Evolutionary conservation across 305 asterid genomes (phyloP), one percentile per base, ranked within the genome.

Genomic region (Euphrasia arctica): DNA sequence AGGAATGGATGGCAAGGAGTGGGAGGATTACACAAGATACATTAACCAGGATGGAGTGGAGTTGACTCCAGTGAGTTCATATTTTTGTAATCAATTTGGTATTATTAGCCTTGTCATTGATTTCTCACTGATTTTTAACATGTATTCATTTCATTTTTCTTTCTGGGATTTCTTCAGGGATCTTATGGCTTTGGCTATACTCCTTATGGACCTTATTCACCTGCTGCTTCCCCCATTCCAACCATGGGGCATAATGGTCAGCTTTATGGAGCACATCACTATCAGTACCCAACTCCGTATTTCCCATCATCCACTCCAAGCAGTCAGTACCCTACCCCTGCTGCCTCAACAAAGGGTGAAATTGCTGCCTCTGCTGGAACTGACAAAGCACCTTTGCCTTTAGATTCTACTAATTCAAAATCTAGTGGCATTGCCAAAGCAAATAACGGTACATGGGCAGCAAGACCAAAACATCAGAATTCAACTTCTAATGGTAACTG

Each of bases 211-310:
- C 92, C 92, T 2, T 87, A 87, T 71, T 83, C 89, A 4, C 88
- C 92, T 11, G 87, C 85, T 60, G 74, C 81, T 36, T 77, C 89
- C 11, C 89, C 90, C 2, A 81, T 81, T 29, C 87, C 93, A 5
- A 81, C 87, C 1, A 9, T 85, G 59, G 92, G 83, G 15, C 90
- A 79, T 54, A 93, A 85, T 74, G 90, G 93, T 11, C 93, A 85
- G 75, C 54, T 80, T 1, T 83, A 87, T 79, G 88, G 93, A 58
- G 76, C 90, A 36, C 93, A 87, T 63, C 91, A 84, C n/a, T 87
- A 87, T 60, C 95, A 87, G 55, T 87, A 85, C 63, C 88, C 93
- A 7, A 51, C 79, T 64, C 78, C 88, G 15, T 81, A 82, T 67
- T 79, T 77, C 72, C 86, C 78, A 75, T 77, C 89, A 15, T 5